Base-by-base conservation (phyloP, 2,329 filamentous ascomycete genomes). In the Furcasterigmium furcatum region DNA sequence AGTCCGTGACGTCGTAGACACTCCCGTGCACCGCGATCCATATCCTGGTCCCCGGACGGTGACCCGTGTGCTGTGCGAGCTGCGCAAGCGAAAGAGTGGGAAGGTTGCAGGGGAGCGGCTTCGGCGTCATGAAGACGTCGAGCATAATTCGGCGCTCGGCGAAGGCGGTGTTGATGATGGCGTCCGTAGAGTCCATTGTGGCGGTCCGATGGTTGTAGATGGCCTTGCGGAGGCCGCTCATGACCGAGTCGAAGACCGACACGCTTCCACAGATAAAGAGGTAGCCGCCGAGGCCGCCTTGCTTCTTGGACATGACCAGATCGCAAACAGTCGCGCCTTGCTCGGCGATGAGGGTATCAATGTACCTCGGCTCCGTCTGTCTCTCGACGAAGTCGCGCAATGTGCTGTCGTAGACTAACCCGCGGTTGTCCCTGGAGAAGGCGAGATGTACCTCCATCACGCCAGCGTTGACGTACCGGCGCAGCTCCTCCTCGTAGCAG, bases 81-180 rank as follows among this genome's bases (percentile, higher is more conserved):
- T 73, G 64, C 0, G 75, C 76, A 4, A 75, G 58, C 0, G 74
- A 66, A 16, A 79, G 77, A 0, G 71, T 74, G 0, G 74, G 71
- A 1, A 70, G 62, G 38, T 77, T 73, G 56, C 70, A 76, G 0
- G 74, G 71, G 2, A 79, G 65, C 0, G 75, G 69, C 46, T 72
- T 74, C 2, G 76, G 76, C 1, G 73, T 73, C 75, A 79, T 79
- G 56, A 79, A 79, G 34, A 79, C 73, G 47, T 79, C 75, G 0
- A 79, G 58, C 76, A 79, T 79, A 53, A 80, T 75, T 6, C 76
- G 66, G 1, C 76, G 65, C 57, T 80, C 76, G 0, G 75, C 75
- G 46, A 79, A 79, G 0, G 76, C 76, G 20, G 70, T 72, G 51
- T 74, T 71, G 42, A 79, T 57, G 41, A 79, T 70, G 25, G 68